Evolutionary conservation across 176 grass and related monocot species (phyloP).

Genomic region (Oryza punctata): DNA sequence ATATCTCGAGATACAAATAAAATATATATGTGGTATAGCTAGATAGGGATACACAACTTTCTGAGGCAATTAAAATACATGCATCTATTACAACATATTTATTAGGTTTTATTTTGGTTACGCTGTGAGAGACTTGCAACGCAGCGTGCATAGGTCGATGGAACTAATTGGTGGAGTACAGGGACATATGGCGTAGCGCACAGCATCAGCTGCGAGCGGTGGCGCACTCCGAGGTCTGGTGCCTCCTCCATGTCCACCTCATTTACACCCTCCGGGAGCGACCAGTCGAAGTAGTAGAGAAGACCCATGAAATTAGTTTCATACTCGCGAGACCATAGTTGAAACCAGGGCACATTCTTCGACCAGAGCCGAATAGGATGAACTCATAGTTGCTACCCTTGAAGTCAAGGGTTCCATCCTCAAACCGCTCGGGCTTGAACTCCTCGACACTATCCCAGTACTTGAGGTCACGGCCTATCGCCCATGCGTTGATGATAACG

Average conservation of each 20-base stretch:
- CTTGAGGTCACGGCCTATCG: neutral
- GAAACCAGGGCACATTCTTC: neutral
- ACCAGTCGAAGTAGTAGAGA: conserved; percentile 24
- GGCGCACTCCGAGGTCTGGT: neutral
- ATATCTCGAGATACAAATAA: too few species aligned
- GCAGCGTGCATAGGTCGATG: too few species aligned
- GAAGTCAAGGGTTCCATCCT: conserved; percentile 8
- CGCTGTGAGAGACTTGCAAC: too few species aligned
- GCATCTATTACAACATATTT: too few species aligned
- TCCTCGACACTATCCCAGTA: conserved; percentile 25
- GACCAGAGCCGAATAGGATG: conserved; percentile 1
- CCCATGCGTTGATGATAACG: neutral
- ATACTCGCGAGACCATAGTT: neutral
- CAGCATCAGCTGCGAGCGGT: neutral
- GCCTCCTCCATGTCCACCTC: conserved; percentile 22
- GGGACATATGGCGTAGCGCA: neutral
- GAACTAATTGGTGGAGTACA: neutral
- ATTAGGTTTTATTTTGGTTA: too few species aligned
- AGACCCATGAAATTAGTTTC: neutral
- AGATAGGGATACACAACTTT: too few species aligned
- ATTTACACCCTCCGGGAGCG: conserved; percentile 5
- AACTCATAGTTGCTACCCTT: conserved; percentile 25
- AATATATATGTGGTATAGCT: too few species aligned
- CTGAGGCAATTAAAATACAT: too few species aligned
- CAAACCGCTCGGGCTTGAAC: conserved; percentile 35